Percentiles rank a stretch among this genome's conserved stretches.
phyloP scores from a whole-genome alignment of 1,284 basidiomycete species.

The Malassezia slooffiae region DNA sequence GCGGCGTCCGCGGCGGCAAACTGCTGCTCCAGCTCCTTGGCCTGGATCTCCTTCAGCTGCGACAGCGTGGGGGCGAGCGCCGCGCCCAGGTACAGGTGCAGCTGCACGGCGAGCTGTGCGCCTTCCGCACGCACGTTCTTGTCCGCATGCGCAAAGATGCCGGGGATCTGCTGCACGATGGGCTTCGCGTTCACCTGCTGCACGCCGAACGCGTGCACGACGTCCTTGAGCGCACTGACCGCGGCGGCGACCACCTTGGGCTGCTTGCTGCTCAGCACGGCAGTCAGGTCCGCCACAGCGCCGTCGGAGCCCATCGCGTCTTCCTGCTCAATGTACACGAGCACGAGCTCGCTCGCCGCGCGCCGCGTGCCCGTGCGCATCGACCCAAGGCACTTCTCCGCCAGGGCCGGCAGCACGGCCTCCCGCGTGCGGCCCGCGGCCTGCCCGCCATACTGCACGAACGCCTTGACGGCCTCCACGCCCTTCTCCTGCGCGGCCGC shows the following conservation, averaged over 20 bases:
- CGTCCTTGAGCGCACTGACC: slow-evolving; percentile 67
- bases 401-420: slow-evolving; percentile 71
- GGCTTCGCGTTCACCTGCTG: slow-evolving; percentile 63
- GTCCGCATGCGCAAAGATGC: slow-evolving; percentile 89
- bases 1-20: slow-evolving; percentile 75
- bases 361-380: slow-evolving; percentile 74
- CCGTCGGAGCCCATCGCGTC: slow-evolving; percentile 63
- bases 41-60: slow-evolving; percentile 96
- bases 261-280: slow-evolving; percentile 78
- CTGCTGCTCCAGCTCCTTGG: slow-evolving; percentile 83
- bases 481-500: slow-evolving; percentile 95
- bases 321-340: slow-evolving; percentile 88
- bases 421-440: slow-evolving; percentile 61
- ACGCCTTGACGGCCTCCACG: slow-evolving; percentile 63
- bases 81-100: slow-evolving; percentile 82
- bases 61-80: slow-evolving; percentile 74
- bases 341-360: slow-evolving; percentile 71
- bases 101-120: slow-evolving; percentile 59
- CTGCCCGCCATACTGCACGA: slow-evolving; percentile 85
- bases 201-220: slow-evolving; percentile 65
- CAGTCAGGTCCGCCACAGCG: slow-evolving; percentile 73
- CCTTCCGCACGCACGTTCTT: slow-evolving; percentile 93
- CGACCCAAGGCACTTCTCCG: slow-evolving; percentile 92
- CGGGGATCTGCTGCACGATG: slow-evolving; percentile 73
- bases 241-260: slow-evolving; percentile 83